Evolutionary conservation across 192 early-diverging fungal species (phyloP), one percentile per base, ranked within the genome.

Genomic region (Coemansia sp.): DNA sequence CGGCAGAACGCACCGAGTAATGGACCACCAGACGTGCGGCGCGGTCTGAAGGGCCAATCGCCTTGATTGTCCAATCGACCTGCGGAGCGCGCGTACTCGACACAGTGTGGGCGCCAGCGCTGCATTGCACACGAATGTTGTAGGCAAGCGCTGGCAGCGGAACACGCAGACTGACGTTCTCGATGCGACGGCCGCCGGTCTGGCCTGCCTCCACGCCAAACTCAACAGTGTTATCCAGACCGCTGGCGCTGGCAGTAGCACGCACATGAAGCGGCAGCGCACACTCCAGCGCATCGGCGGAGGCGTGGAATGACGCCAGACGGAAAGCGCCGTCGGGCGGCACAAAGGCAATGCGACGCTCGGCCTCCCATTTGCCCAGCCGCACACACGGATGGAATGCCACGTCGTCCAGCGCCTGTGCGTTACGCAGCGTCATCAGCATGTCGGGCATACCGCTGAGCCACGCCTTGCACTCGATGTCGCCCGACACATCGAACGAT

Each of bases 251-350:
- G 15, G 61, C 26, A 4, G 40, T 47, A 0, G 69, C 75, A n/a
- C 36, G 54, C 13, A 78, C 67, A 13, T 69, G 21, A 51, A 78
- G 41, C 0, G 76, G 76, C 13, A 78, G 69, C n/a, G 16, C 47
- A 8, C 60, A 40, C 3, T 39, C 48, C 43, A 60, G 36, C 10
- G 45, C 21, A 4, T 67, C 69, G 21, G 61, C 49, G 5, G 69
- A 64, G 7, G 69, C 67, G 39, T 78, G 76, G 59, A 66, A 78
- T 21, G 76, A 73, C 8, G 71, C 76, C 54, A 98, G 84, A 66
- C 89, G 92, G 75, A 97, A 97, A 56, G 87, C 86, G 7, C 95
- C 95, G 76, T 98, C 95, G 8, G 96, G 96, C 9, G 96, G 96
- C 8, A 98, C 86, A 87, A 97, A 98, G 5, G 90, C 94, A 12